Percentiles rank a stretch among this genome's conserved stretches.
Evolutionary conservation across 129 eudicot genomes (phyloP).

Genomic region (Gnaphalium uliginosum): DNA sequence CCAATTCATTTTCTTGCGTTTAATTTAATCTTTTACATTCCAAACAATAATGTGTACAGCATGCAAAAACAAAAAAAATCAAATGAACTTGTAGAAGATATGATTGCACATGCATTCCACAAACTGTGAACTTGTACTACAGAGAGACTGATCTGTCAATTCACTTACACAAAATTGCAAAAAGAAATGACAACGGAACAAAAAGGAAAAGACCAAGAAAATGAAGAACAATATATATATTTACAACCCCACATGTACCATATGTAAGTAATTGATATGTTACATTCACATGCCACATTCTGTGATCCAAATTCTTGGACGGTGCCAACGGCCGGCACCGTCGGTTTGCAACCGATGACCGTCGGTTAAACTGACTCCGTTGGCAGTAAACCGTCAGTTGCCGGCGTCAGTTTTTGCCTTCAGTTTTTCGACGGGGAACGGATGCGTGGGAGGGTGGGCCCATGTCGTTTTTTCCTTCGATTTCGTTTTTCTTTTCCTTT

Average conservation of each 20-base stretch:
- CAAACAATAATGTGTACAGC: neutral
- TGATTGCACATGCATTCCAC: slow-evolving; percentile 4
- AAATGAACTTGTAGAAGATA: neutral
- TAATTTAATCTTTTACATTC: no score
- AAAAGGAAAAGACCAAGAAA: neutral
- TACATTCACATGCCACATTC: neutral
- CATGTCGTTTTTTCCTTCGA: no score
- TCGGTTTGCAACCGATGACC: no score
- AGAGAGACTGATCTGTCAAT: neutral
- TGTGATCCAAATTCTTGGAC: neutral
- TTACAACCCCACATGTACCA: neutral
- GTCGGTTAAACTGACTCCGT: no score
- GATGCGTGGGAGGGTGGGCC: no score
- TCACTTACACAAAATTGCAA: neutral
- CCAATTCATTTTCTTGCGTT: no score
- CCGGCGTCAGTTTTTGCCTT: no score
- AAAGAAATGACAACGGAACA: neutral
- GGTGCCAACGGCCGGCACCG: no score
- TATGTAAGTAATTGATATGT: neutral
- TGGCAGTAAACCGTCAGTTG: no score
- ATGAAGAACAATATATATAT: neutral
- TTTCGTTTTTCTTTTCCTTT: no score
- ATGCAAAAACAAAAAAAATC: neutral
- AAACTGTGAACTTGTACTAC: neutral
- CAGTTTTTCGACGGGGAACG: no score